Conservation (phyloP, 2,329 filamentous ascomycete genomes). For the Penicillium concentricum region DNA sequence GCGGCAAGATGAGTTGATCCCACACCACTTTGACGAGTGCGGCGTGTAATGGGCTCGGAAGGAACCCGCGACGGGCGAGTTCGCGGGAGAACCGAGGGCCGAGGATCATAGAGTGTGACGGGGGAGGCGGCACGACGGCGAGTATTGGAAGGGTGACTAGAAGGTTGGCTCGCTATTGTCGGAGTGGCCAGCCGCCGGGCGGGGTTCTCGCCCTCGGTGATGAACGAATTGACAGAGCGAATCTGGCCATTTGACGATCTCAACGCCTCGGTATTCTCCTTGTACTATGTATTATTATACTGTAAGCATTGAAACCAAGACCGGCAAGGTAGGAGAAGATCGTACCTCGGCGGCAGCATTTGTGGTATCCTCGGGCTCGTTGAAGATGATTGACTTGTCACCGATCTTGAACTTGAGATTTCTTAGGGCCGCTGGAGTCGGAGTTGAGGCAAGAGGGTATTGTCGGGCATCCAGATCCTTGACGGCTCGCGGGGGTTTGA, state of each 20-base stretch:
- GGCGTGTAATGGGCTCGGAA: conserved; percentile 52
- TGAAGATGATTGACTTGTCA: conserved; percentile 60
- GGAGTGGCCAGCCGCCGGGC: conserved; percentile 27
- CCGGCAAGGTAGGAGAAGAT: not conserved
- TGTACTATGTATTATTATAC: conserved; percentile 36
- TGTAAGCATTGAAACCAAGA: conserved; percentile 12
- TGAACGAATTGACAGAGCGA: conserved; percentile 46
- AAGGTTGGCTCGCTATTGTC: conserved; percentile 25
- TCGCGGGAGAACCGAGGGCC: conserved; percentile 48
- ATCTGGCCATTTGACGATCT: conserved; percentile 50
- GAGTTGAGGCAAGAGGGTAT: conserved; percentile 80
- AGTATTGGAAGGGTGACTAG: conserved; percentile 22
- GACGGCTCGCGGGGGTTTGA: conserved; percentile 70
- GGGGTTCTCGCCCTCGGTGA: conserved; percentile 38
- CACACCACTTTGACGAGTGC: conserved; percentile 34
- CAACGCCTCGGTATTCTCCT: conserved; percentile 45
- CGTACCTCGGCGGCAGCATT: conserved; percentile 56
- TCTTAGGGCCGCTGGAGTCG: conserved; percentile 75
- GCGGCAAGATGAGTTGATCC: conserved; percentile 30
- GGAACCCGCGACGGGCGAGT: conserved; percentile 37
- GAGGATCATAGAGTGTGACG: conserved; percentile 52
- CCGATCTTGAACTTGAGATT: conserved; percentile 73
- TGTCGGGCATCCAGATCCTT: conserved; percentile 78
- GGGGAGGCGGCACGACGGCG: conserved; percentile 54
- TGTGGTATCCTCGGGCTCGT: conserved; percentile 59